Evolutionary conservation across 805 yeast species (phyloP).

Genomic region (Saturnispora sanitii): DNA sequence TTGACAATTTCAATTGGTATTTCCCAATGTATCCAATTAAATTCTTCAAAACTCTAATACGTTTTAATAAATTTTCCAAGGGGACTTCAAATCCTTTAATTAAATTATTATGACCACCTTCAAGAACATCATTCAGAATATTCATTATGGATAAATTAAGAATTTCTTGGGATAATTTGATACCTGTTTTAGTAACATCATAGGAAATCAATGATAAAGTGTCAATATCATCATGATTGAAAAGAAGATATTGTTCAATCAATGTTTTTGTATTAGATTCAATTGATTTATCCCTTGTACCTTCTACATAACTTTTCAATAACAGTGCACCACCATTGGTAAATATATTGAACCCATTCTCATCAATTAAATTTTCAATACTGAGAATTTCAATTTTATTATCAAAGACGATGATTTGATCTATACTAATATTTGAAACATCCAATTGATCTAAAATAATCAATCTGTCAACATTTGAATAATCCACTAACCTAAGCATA

Average conservation of each 20-base stretch:
- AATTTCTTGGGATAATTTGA: slow-evolving; percentile 30
- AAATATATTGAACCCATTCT: slow-evolving; percentile 24
- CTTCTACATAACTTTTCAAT: slow-evolving; percentile 38
- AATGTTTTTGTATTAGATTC: slow-evolving; percentile 54
- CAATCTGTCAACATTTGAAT: slow-evolving; percentile 22
- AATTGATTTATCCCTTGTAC: slow-evolving; percentile 11
- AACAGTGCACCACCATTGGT: slow-evolving; percentile 55
- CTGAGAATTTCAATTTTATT: slow-evolving; percentile 46
- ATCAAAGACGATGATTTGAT: slow-evolving; percentile 60
- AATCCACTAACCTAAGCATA: neutral
- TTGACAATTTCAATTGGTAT: slow-evolving; percentile 14
- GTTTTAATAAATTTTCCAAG: slow-evolving; percentile 39
- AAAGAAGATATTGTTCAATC: slow-evolving; percentile 77
- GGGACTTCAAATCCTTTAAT: slow-evolving; percentile 32
- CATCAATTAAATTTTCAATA: slow-evolving; percentile 16
- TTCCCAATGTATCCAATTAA: slow-evolving; percentile 17
- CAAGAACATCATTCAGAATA: slow-evolving; percentile 47
- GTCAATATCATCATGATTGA: slow-evolving; percentile 27
- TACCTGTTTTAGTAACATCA: slow-evolving; percentile 29
- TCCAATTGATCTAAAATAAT: slow-evolving; percentile 45
- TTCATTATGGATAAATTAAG: slow-evolving; percentile 41
- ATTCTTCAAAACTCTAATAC: slow-evolving; percentile 27
- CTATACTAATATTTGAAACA: slow-evolving; percentile 59
- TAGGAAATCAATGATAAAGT: slow-evolving; percentile 18
- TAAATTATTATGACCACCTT: slow-evolving; percentile 47